phyloP scores from a whole-genome alignment of 2,329 filamentous ascomycete genomes.

The Amauroascus verrucosus region DNA sequence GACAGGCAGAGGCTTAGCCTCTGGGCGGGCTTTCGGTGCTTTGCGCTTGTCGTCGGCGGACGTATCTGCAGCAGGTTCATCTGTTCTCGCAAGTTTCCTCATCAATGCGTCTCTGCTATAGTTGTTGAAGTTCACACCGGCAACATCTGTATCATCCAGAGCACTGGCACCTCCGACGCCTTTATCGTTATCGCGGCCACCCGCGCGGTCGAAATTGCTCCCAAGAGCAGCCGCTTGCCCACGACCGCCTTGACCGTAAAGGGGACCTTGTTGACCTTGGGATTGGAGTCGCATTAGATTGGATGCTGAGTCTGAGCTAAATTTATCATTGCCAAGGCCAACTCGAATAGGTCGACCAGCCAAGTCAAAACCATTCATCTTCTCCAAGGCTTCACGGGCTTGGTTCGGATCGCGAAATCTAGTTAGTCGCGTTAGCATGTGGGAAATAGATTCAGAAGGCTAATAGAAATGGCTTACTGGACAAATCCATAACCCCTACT shows the following conservation, averaged over 20 bases:
- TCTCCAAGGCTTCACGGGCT: conserved; percentile 88
- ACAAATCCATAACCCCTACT: conserved; percentile 97
- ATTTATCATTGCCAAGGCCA: conserved; percentile 99
- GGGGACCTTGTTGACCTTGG: conserved; percentile 67
- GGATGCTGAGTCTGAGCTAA: conserved; percentile 92
- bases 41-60: conserved; percentile 57
- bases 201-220: conserved; percentile 77
- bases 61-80: conserved; percentile 58
- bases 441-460: background rate
- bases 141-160: conserved; percentile 93
- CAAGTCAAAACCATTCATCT: conserved; percentile 99
- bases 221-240: conserved; percentile 67
- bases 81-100: conserved; percentile 93
- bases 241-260: conserved; percentile 81
- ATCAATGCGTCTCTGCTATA: conserved; percentile 97
- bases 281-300: conserved; percentile 81
- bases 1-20: conserved; percentile 66
- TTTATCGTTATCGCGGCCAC: conserved; percentile 81
- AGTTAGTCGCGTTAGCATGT: background rate
- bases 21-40: conserved; percentile 66
- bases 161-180: conserved; percentile 79
- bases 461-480: conserved; percentile 59
- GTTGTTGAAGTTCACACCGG: conserved; percentile 98
- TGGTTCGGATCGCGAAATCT: conserved; percentile 85
- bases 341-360: conserved; percentile 95